phyloP scores from a whole-genome alignment of 1,284 basidiomycete species.

The Entoloma clypeatum region DNA sequence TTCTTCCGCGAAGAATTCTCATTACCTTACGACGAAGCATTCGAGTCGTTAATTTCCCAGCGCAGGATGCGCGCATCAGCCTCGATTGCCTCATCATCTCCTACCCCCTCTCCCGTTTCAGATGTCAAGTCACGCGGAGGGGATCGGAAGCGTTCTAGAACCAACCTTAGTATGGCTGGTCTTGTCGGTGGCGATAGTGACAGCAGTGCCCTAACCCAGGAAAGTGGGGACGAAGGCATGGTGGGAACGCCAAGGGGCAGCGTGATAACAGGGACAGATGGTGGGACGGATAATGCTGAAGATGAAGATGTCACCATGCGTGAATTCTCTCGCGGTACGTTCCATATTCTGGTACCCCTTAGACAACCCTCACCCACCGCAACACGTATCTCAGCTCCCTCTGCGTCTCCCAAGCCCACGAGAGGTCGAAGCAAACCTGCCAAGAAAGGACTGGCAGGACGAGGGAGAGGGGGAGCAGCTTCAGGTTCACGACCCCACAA shows the following conservation, averaged over 20 bases:
- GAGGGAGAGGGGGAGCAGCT: conserved; percentile 19
- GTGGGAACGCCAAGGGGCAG: conserved; percentile 52
- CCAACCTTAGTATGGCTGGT: conserved; percentile 56
- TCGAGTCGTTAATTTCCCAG: conserved; percentile 54
- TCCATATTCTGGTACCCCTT: conserved; percentile 4
- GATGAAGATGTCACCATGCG: conserved; percentile 60
- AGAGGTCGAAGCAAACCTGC: conserved; percentile 26
- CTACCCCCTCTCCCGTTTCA: conserved; percentile 38
- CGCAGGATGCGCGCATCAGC: conserved; percentile 64
- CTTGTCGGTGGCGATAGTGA: conserved; percentile 74
- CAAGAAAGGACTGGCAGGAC: conserved; percentile 19
- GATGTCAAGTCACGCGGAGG: conserved; percentile 14
- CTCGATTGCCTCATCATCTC: conserved; percentile 55
- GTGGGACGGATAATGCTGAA: conserved; percentile 57
- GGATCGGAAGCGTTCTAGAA: conserved; percentile 28
- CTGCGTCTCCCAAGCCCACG: conserved; percentile 32
- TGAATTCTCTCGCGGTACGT: conserved; percentile 54
- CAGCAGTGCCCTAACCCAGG: conserved; percentile 74
- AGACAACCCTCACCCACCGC: conserved; percentile 5
- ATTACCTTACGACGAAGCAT: conserved; percentile 54
- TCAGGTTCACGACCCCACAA: conserved; percentile 28
- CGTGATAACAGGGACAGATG: conserved; percentile 64
- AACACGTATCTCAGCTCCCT: conserved; percentile 22
- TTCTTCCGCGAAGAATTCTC: conserved; percentile 68
- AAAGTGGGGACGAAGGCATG: conserved; percentile 67